A percentile compares a stretch with the other conserved stretches of the same genome.
These are phyloP conservation scores for Xenosphaeropsis pyriputrescens DNA, from an alignment of 2,329 filamentous ascomycete genomes.

Conservation along the genomic window DNA sequence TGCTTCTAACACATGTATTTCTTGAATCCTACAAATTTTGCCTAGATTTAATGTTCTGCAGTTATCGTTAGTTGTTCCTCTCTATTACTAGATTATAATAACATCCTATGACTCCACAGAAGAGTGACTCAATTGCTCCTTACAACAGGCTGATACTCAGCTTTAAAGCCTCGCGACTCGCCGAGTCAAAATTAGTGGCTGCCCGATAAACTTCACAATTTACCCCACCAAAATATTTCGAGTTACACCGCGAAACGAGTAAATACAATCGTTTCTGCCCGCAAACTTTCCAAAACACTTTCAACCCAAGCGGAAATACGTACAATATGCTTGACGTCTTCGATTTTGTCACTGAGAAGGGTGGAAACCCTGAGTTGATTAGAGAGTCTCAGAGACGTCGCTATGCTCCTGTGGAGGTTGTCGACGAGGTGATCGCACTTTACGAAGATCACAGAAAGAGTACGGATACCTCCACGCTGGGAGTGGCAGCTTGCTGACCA, in stretches of 20 bases:
- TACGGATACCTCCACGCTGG: constrained; percentile 20
- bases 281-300: background rate
- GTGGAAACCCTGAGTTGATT: constrained; percentile 83
- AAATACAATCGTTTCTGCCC: too few species aligned
- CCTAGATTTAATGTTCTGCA: too few species aligned
- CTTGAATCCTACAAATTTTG: too few species aligned
- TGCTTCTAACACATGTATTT: too few species aligned
- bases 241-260: background rate
- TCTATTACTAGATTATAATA: too few species aligned
- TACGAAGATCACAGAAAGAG: constrained; percentile 76
- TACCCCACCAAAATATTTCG: constrained; percentile 1
- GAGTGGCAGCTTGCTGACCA: constrained; percentile 1
- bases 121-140: too few species aligned
- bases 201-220: constrained; percentile 1
- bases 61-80: too few species aligned
- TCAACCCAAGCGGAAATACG: background rate
- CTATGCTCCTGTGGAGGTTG: constrained; percentile 64
- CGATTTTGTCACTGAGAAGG: constrained; percentile 74
- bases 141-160: too few species aligned
- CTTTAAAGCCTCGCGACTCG: too few species aligned
- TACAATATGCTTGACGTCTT: constrained; percentile 56
- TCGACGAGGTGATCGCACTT: constrained; percentile 80
- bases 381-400: constrained; percentile 80
- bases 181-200: too few species aligned
- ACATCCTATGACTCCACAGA: too few species aligned